These are phyloP conservation scores for Knoxdaviesia capensis DNA, from an alignment of 2,329 filamentous ascomycete species.

Conservation along the genomic window DNA sequence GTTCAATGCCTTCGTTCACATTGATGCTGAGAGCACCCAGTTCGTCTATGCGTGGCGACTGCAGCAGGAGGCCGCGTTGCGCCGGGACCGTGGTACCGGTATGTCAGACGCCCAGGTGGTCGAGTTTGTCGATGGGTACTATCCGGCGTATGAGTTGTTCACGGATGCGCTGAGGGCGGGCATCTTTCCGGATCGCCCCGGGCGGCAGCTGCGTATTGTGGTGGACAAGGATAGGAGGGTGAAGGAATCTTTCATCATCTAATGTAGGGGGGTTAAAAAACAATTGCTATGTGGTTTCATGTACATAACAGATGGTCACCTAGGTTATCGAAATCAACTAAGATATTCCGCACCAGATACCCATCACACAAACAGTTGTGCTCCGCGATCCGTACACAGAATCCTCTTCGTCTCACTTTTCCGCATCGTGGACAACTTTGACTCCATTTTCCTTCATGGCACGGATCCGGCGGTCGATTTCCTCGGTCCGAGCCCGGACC, in stretches of 20 bases:
- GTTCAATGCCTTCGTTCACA: conserved; percentile 34
- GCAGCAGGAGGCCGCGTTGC: conserved; percentile 58
- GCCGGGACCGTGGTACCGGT: conserved; percentile 44
- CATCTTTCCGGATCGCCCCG: conserved; percentile 26
- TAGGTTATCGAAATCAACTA: too few species aligned
- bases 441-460: conserved; percentile 36
- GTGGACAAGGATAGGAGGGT: conserved; percentile 41
- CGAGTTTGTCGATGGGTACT: conserved; percentile 51
- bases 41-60: conserved; percentile 74
- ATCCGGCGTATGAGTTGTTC: conserved; percentile 53
- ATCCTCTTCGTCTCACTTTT: too few species aligned
- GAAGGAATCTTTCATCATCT: conserved; percentile 30
- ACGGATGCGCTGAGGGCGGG: conserved; percentile 37
- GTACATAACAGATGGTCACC: too few species aligned
- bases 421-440: conserved; percentile 23
- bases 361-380: too few species aligned
- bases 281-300: too few species aligned
- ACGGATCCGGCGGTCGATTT: conserved; percentile 31
- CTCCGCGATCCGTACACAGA: too few species aligned
- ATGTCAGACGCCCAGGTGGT: conserved; percentile 71
- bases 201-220: conserved; percentile 39
- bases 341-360: too few species aligned
- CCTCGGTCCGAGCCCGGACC: conserved; percentile 29
- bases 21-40: conserved; percentile 48
- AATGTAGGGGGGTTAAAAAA: background rate